Percentiles rank a stretch among this genome's conserved stretches.
phyloP scores from a whole-genome alignment of 2,329 filamentous ascomycete genomes.

The Juglanconis oblonga region DNA sequence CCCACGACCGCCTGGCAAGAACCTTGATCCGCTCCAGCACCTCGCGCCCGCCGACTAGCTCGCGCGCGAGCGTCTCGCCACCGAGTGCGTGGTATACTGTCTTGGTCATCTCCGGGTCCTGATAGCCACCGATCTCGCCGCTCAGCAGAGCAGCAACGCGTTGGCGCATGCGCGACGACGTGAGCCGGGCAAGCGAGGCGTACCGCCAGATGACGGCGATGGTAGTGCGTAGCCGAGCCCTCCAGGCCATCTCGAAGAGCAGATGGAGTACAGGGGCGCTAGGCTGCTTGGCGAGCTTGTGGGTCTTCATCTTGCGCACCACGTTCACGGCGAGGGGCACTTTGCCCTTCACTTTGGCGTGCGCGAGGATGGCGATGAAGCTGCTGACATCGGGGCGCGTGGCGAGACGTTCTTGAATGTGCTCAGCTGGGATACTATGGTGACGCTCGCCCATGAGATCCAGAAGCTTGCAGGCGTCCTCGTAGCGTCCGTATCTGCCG shows the following conservation, averaged over 20 bases:
- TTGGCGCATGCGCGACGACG: conserved; percentile 27
- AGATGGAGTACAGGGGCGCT: conserved; percentile 33
- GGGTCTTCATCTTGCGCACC: conserved; percentile 24
- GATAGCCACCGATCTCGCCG: neutral
- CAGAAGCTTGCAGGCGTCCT: conserved; percentile 30
- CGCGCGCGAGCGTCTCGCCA: conserved; percentile 10
- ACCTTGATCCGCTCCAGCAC: conserved; percentile 1
- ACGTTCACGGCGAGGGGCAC: conserved; percentile 22
- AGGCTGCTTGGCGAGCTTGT: conserved; percentile 13
- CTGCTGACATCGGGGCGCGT: conserved; percentile 28
- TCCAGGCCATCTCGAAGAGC: conserved; percentile 37
- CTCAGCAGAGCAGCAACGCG: conserved; percentile 17
- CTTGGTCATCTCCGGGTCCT: neutral
- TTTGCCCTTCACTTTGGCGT: conserved; percentile 25
- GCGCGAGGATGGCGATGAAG: conserved; percentile 32
- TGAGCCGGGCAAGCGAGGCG: conserved; percentile 25
- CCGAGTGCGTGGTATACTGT: neutral
- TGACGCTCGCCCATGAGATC: conserved; percentile 25
- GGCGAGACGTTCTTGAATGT: conserved; percentile 3
- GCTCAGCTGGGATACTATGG: neutral
- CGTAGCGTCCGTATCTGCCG: conserved; percentile 35
- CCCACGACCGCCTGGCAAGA: neutral
- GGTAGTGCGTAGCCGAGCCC: conserved; percentile 28
- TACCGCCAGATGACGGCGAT: conserved; percentile 33
- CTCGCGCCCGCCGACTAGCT: conserved; percentile 9